These are phyloP conservation scores for Fonsecaea nubica DNA, from an alignment of 2,329 filamentous ascomycete genomes.

Conservation along the genomic window DNA sequence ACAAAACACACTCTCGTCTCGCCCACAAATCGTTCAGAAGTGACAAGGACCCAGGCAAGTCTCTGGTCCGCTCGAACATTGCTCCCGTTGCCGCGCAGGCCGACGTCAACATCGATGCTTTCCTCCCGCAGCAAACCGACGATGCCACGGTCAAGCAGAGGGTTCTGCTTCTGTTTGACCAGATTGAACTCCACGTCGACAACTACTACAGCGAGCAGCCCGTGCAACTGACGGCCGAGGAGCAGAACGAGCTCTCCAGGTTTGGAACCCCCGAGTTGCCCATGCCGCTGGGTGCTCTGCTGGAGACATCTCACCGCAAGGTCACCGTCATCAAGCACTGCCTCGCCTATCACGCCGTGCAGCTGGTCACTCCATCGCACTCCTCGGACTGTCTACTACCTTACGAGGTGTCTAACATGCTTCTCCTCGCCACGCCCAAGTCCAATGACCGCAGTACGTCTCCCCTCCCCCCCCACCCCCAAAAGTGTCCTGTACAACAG, in stretches of 20 bases:
- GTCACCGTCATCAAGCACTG: constrained; percentile 9
- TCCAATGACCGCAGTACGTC: neutral
- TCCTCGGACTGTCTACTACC: neutral
- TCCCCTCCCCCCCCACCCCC: neutral
- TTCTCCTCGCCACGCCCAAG: neutral
- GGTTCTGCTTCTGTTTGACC: constrained; percentile 45
- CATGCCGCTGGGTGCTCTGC: neutral
- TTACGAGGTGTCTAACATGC: neutral
- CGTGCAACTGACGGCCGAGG: neutral
- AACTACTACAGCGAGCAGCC: constrained; percentile 44
- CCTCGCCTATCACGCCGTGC: constrained; percentile 11
- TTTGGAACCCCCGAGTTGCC: neutral
- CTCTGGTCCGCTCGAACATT: neutral
- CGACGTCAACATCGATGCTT: constrained; percentile 4
- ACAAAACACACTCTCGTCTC: neutral
- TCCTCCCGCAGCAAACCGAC: constrained; percentile 44
- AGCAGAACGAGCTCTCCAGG: neutral
- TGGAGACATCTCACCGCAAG: constrained; percentile 1
- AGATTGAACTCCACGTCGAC: constrained; percentile 46
- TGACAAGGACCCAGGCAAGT: neutral
- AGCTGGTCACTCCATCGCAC: neutral
- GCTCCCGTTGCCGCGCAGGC: neutral
- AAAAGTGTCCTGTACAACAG: neutral
- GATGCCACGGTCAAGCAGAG: constrained; percentile 41
- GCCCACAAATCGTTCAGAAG: neutral